Conservation (phyloP, 2,329 filamentous ascomycete genomes). For the Xylaria sp. region DNA sequence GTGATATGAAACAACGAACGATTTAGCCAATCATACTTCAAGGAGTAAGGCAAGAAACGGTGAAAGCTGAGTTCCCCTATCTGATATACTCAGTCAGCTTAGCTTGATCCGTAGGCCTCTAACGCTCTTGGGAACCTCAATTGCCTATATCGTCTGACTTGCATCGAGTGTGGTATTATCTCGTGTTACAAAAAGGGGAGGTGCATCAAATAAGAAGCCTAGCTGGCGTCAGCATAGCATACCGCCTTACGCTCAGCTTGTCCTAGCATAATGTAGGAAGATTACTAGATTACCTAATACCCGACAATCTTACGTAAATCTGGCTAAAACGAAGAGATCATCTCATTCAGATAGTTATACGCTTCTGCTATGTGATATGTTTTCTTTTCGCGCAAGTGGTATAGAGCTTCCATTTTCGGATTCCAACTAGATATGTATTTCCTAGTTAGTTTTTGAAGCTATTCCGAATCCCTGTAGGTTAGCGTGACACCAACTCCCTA, state of each 20-base stretch:
- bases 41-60: slow-evolving; percentile 4
- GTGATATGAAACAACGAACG: slow-evolving; percentile 5
- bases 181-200: slow-evolving; percentile 22
- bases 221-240: slow-evolving; percentile 29
- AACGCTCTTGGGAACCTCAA: slow-evolving; percentile 17
- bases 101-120: slow-evolving; percentile 5
- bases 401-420: no score
- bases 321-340: not conserved
- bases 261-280: not conserved
- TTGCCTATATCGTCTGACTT: slow-evolving; percentile 3
- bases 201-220: slow-evolving; percentile 9
- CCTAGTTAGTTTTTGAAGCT: no score
- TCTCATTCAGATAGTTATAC: not conserved
- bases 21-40: slow-evolving; percentile 19
- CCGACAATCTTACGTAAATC: slow-evolving; percentile 7
- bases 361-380: not conserved
- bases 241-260: slow-evolving; percentile 19
- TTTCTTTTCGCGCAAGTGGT: not conserved
- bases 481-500: no score
- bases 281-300: slow-evolving; percentile 12
- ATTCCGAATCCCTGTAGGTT: no score
- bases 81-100: slow-evolving; percentile 13
- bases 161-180: slow-evolving; percentile 16
- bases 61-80: slow-evolving; percentile 9
- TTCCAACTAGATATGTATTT: no score